Conservation (phyloP, 805 yeast species). For the Candida arabinofermentans region DNA sequence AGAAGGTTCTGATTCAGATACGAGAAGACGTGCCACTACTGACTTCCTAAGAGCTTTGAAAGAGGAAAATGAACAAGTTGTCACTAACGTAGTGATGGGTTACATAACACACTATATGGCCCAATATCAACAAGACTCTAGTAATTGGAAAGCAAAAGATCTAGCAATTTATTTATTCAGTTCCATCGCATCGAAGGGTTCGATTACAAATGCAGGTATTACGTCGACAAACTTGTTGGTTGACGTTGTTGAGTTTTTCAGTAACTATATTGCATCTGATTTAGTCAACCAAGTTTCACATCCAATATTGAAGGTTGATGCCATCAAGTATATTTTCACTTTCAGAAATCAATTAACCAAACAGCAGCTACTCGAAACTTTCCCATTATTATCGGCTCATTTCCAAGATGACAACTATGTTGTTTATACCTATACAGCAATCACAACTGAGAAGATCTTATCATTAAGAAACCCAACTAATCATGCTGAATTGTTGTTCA, state of each 20-base stretch:
- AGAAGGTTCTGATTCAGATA: conserved; percentile 92
- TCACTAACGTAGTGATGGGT: conserved; percentile 69
- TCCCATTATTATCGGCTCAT: conserved; percentile 74
- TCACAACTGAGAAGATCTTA: conserved; percentile 84
- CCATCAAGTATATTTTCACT: conserved; percentile 83
- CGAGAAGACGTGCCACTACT: conserved; percentile 89
- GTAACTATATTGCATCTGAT: conserved; percentile 77
- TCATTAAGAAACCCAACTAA: conserved; percentile 65
- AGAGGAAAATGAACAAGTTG: conserved; percentile 66
- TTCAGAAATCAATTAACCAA: conserved; percentile 93
- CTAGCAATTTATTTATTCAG: conserved; percentile 82
- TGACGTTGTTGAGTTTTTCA: conserved; percentile 84
- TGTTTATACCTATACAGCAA: conserved; percentile 89
- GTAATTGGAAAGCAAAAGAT: conserved; percentile 83
- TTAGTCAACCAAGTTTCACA: conserved; percentile 54
- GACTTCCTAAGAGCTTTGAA: conserved; percentile 87
- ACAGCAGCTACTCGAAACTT: conserved; percentile 70
- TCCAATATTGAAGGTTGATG: conserved; percentile 85
- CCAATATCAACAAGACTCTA: conserved; percentile 39
- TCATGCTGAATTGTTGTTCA: conserved; percentile 57
- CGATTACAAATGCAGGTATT: conserved; percentile 82
- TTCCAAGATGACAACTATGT: conserved; percentile 66
- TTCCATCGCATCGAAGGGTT: conserved; percentile 87
- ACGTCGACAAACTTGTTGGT: conserved; percentile 79
- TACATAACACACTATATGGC: conserved; percentile 67